Evolutionary conservation across 176 grass and related monocot species (phyloP).

Genomic region (Phoenix roebelenii): DNA sequence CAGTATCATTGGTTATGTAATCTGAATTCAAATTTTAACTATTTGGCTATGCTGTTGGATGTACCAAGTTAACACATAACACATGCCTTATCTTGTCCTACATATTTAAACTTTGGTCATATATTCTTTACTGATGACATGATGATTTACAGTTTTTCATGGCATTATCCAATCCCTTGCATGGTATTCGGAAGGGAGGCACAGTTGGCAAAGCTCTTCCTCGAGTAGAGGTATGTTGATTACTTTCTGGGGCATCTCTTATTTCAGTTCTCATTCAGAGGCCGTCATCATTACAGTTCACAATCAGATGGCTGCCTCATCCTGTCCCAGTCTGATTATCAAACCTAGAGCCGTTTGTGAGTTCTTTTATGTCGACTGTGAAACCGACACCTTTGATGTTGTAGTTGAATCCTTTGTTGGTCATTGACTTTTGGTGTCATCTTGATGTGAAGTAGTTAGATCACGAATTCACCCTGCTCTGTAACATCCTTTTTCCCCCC

Average conservation of each 20-base stretch:
- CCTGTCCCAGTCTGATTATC: too few species aligned
- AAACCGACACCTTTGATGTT: too few species aligned
- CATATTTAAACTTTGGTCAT: not conserved
- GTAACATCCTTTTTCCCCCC: too few species aligned
- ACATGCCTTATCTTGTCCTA: not conserved
- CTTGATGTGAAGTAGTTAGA: too few species aligned
- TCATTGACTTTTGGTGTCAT: too few species aligned
- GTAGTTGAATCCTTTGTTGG: too few species aligned
- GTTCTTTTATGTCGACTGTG: too few species aligned
- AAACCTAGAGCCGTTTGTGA: too few species aligned
- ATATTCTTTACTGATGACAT: conserved; percentile 15
- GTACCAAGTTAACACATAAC: not conserved
- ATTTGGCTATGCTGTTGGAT: not conserved
- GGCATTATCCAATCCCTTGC: conserved; percentile 87
- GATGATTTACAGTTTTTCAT: conserved; percentile 75
- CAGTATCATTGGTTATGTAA: conserved; percentile 7
- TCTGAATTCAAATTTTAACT: too few species aligned
- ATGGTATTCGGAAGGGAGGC: conserved; percentile 61
- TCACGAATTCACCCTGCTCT: too few species aligned
- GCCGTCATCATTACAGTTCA: too few species aligned
- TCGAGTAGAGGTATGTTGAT: conserved; percentile 56
- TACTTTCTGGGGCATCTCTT: conserved; percentile 7
- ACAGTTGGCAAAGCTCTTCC: conserved; percentile 92
- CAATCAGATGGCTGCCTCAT: too few species aligned
- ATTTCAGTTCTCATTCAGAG: not conserved